These are phyloP conservation scores for Ogataea pini DNA, from an alignment of 805 yeast species.

Conservation along the genomic window DNA sequence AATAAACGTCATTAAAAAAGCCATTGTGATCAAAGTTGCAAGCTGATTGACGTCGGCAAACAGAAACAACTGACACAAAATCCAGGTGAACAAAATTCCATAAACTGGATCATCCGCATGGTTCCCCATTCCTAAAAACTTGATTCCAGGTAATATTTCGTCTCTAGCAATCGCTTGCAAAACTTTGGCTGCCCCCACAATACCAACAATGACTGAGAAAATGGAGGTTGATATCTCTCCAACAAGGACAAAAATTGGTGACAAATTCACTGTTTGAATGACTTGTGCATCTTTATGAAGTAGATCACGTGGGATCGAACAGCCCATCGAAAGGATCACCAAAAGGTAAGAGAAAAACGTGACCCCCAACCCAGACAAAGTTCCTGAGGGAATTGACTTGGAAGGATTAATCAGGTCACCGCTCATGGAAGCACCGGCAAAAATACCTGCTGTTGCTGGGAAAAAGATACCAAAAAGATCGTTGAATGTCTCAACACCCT, in stretches of 20 bases:
- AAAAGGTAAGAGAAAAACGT: conserved; percentile 75
- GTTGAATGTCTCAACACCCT: conserved; percentile 69
- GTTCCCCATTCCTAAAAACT: conserved; percentile 54
- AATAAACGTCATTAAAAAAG: conserved; percentile 92
- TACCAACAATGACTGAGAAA: conserved; percentile 92
- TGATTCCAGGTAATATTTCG: conserved; percentile 77
- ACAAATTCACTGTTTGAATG: conserved; percentile 75
- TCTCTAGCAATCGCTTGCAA: conserved; percentile 91
- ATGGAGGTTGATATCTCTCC: conserved; percentile 94
- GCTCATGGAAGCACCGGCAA: conserved; percentile 99
- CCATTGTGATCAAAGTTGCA: conserved; percentile 96
- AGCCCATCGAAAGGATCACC: conserved; percentile 82
- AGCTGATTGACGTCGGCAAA: conserved; percentile 91
- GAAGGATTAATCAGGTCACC: conserved; percentile 90
- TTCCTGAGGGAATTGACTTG: conserved; percentile 89
- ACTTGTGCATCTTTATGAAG: conserved; percentile 80
- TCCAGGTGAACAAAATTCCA: conserved; percentile 76
- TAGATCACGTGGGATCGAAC: conserved; percentile 76
- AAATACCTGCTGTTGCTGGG: conserved; percentile 98
- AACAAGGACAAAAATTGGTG: conserved; percentile 64
- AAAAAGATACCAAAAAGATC: conserved; percentile 92
- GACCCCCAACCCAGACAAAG: conserved; percentile 75
- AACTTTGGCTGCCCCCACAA: conserved; percentile 92
- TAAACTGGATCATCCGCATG: conserved; percentile 56
- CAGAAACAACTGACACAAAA: conserved; percentile 78